A percentile compares a stretch with the other conserved stretches of the same genome.
phyloP scores from a whole-genome alignment of 208 protist species.

The Acanthamoeba rhysodes region DNA sequence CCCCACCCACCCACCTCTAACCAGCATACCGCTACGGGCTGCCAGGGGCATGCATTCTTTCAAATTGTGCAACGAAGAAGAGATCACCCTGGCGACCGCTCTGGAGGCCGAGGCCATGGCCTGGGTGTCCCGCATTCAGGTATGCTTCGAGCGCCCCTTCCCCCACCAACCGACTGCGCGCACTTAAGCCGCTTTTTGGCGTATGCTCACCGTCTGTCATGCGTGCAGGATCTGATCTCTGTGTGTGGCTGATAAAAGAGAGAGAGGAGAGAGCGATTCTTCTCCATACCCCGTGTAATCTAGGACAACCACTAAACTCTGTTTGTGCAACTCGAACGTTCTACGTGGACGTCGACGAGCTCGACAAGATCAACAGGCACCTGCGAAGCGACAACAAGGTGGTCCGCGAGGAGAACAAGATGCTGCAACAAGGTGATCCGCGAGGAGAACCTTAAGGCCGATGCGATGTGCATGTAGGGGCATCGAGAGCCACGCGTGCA shows the following conservation, averaged over 20 bases:
- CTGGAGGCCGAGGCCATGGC: conserved; percentile 18
- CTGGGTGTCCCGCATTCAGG: conserved; percentile 4
- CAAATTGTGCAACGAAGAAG: not conserved
- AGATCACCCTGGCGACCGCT: not conserved
- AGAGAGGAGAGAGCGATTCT: no score
- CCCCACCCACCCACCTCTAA: not conserved
- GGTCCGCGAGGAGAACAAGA: conserved; percentile 70
- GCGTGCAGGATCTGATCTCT: no score
- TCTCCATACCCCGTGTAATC: no score
- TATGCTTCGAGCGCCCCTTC: not conserved
- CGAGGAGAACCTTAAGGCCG: conserved; percentile 74
- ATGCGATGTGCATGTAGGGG: conserved; percentile 37
- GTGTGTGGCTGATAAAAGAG: no score
- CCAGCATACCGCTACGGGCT: no score
- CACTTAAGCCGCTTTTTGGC: no score
- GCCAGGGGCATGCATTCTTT: conserved; percentile 10
- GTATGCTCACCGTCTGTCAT: no score
- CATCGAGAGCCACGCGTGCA: conserved; percentile 40
- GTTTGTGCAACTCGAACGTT: no score
- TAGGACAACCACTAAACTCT: no score
- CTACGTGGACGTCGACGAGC: conserved; percentile 1
- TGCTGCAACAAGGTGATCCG: conserved; percentile 47
- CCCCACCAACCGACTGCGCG: no score
- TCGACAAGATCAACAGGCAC: conserved; percentile 36
- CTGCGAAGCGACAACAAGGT: conserved; percentile 43